phyloP scores from a whole-genome alignment of 192 early-diverging fungal species.

The Cetraspora pellucida region DNA sequence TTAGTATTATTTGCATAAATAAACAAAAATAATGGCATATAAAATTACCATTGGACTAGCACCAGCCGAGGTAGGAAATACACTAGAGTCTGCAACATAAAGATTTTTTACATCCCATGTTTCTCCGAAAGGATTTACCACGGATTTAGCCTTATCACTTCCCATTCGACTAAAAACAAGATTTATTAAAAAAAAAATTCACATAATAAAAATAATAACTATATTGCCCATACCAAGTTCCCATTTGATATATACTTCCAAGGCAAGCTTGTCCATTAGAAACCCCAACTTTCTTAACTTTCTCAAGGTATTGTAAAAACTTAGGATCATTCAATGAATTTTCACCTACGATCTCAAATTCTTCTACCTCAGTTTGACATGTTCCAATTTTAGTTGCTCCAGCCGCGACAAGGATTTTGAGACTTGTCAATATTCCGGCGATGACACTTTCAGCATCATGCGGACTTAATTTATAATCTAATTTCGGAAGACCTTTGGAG shows the following conservation, averaged over 20 bases:
- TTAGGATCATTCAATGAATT: constrained; percentile 43
- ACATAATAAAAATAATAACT: background rate
- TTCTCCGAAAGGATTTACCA: constrained; percentile 67
- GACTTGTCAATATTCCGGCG: constrained; percentile 47
- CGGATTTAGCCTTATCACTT: constrained; percentile 53
- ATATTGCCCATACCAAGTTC: constrained; percentile 47
- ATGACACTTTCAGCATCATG: constrained; percentile 55
- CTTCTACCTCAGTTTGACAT: constrained; percentile 48
- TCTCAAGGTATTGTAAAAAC: constrained; percentile 36
- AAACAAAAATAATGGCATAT: background rate
- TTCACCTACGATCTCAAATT: constrained; percentile 43
- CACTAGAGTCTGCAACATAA: constrained; percentile 71
- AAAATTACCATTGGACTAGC: constrained; percentile 64
- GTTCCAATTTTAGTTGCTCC: constrained; percentile 65
- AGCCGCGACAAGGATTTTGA: constrained; percentile 61
- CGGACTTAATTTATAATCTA: constrained; percentile 55
- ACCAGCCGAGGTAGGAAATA: constrained; percentile 74
- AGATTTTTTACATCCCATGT: constrained; percentile 74
- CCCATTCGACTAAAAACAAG: constrained; percentile 62
- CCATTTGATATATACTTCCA: constrained; percentile 71
- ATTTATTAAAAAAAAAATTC: background rate
- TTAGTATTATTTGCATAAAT: background rate
- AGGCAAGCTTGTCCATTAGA: constrained; percentile 40
- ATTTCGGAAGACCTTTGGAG: constrained; percentile 41
- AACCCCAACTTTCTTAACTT: constrained; percentile 40